Percentiles rank a stretch among this genome's conserved stretches.
These are phyloP conservation scores for Neoboletus brunneissimus DNA, from an alignment of 768 basidiomycete species.

Conservation along the genomic window DNA sequence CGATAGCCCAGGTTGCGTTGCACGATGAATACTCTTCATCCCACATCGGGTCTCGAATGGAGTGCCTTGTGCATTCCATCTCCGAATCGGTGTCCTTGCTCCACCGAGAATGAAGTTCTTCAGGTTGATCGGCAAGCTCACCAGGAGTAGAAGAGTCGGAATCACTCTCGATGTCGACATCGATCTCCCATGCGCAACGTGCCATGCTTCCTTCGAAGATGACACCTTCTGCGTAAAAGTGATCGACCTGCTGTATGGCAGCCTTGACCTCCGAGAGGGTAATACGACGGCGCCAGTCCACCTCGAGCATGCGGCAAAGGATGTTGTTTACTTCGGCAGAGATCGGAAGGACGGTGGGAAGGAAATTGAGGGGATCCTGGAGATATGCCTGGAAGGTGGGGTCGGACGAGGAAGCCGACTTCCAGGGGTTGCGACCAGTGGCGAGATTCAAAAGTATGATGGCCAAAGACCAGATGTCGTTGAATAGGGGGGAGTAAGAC, in stretches of 20 bases:
- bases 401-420: conserved; percentile 77
- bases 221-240: conserved; percentile 72
- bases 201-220: conserved; percentile 82
- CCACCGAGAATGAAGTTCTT: conserved; percentile 52
- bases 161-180: conserved; percentile 62
- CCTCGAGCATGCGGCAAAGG: conserved; percentile 67
- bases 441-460: conserved; percentile 95
- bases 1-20: conserved; percentile 54
- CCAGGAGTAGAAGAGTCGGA: conserved; percentile 53
- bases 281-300: conserved; percentile 59
- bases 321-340: conserved; percentile 71
- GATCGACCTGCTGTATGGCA: conserved; percentile 53
- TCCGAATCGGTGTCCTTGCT: conserved; percentile 48
- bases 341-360: conserved; percentile 83
- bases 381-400: conserved; percentile 89
- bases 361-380: conserved; percentile 70
- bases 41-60: conserved; percentile 31
- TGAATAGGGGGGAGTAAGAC: conserved; percentile 80
- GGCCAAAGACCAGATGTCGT: conserved; percentile 96
- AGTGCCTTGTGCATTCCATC: conserved; percentile 33
- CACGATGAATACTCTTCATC: conserved; percentile 42
- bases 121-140: conserved; percentile 37
- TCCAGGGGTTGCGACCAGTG: conserved; percentile 96
- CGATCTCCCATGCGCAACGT: conserved; percentile 73
- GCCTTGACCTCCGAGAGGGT: conserved; percentile 48